Percentiles rank a stretch among this genome's conserved stretches.
These are phyloP conservation scores for Pythium aristosporum DNA, from an alignment of 352 stramenopile species.

Conservation along the genomic window DNA sequence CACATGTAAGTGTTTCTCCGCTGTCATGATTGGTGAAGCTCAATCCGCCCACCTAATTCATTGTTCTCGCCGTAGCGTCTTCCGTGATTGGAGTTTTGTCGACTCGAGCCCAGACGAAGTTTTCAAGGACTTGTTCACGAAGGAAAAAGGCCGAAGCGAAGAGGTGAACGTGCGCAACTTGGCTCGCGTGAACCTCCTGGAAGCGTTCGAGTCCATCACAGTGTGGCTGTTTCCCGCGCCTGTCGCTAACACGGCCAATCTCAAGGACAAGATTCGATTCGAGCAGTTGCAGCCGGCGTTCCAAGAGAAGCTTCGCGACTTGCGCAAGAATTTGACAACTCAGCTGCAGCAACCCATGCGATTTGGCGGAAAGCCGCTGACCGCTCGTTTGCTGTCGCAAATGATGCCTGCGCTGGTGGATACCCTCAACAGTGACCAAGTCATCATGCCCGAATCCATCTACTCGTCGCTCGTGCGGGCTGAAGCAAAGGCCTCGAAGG, in stretches of 20 bases:
- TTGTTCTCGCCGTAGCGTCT: constrained; percentile 45
- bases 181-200: constrained; percentile 65
- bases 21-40: too few relatives aligned
- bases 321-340: constrained; percentile 66
- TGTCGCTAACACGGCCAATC: constrained; percentile 72
- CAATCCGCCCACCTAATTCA: neutral
- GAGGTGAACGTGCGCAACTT: constrained; percentile 83
- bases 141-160: constrained; percentile 76
- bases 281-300: constrained; percentile 79
- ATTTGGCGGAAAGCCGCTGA: constrained; percentile 76
- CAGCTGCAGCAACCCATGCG: constrained; percentile 75
- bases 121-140: constrained; percentile 76
- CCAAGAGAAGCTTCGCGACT: constrained; percentile 69
- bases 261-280: constrained; percentile 84
- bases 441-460: constrained; percentile 90
- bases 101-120: constrained; percentile 80
- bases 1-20: constrained; percentile 57
- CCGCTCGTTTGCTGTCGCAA: constrained; percentile 63
- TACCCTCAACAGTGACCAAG: constrained; percentile 82
- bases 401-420: constrained; percentile 79
- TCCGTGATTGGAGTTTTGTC: constrained; percentile 90
- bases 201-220: constrained; percentile 85
- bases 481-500: constrained; percentile 63
- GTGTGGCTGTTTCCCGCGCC: constrained; percentile 86
- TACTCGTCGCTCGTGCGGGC: constrained; percentile 85